phyloP scores from a whole-genome alignment of 768 basidiomycete genomes.

The Termitomyces sp. region DNA sequence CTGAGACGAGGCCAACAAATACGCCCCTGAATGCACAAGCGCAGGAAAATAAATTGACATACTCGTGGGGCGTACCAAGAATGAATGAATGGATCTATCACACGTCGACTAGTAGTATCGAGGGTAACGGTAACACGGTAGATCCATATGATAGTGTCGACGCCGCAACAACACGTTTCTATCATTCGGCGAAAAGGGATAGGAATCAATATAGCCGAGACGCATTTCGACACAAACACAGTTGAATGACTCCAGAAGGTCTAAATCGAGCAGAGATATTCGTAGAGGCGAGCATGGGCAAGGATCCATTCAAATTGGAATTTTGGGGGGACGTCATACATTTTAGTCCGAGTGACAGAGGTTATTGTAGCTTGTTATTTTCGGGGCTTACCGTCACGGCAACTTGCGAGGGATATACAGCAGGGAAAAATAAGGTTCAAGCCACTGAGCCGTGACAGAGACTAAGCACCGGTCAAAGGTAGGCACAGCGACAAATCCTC shows the following conservation, averaged over 20 bases:
- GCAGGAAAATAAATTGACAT: too few species aligned
- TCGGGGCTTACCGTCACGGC: constrained; percentile 16
- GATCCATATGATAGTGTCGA: too few species aligned
- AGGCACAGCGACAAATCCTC: constrained; percentile 35
- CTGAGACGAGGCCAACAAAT: not conserved
- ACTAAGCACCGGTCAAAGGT: constrained; percentile 24
- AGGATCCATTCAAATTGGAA: not conserved
- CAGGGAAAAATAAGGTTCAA: constrained; percentile 35
- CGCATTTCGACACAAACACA: not conserved
- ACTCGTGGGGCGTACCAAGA: not conserved
- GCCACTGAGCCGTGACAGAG: constrained; percentile 29
- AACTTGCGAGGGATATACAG: constrained; percentile 29
- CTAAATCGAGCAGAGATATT: not conserved
- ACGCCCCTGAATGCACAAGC: too few species aligned
- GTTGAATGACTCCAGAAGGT: not conserved
- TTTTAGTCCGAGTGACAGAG: too few species aligned
- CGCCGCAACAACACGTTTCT: too few species aligned
- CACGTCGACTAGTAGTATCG: not conserved
- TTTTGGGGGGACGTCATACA: too few species aligned
- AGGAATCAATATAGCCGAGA: not conserved
- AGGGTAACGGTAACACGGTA: too few species aligned
- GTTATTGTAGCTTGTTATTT: constrained; percentile 3
- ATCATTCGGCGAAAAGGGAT: not conserved
- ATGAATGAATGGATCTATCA: not conserved
- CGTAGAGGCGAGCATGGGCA: too few species aligned